These are phyloP conservation scores for Kuraishia ogatae DNA, from an alignment of 805 yeast genomes.

Conservation along the genomic window DNA sequence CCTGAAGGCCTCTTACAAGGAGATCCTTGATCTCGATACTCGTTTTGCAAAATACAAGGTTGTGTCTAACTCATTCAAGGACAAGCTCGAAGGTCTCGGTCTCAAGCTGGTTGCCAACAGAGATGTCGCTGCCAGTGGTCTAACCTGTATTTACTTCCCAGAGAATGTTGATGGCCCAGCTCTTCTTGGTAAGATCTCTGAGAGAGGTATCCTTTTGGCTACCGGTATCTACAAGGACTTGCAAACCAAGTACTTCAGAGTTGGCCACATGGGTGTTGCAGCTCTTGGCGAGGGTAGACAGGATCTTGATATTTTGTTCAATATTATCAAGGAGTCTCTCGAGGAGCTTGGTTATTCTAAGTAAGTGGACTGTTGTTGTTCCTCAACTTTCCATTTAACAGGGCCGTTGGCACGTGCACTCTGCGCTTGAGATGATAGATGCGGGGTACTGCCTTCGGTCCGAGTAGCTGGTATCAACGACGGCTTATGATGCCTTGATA, in stretches of 20 bases:
- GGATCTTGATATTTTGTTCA: constrained; percentile 43
- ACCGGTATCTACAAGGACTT: constrained; percentile 85
- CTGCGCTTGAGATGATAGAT: neutral
- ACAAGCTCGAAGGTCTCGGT: constrained; percentile 46
- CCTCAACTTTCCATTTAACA: no score
- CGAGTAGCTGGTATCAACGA: no score
- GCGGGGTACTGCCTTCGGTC: neutral
- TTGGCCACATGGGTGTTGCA: constrained; percentile 94
- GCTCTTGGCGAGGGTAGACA: constrained; percentile 46
- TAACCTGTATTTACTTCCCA: constrained; percentile 80
- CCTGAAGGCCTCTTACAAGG: constrained; percentile 64
- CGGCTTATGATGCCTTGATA: neutral
- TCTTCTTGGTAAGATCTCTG: constrained; percentile 46
- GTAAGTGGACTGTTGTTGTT: neutral
- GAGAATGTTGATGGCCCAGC: constrained; percentile 64
- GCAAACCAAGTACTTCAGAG: constrained; percentile 76
- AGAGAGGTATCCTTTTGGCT: constrained; percentile 70
- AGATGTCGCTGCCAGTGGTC: constrained; percentile 73
- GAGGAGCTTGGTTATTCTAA: constrained; percentile 25
- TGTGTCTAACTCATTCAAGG: constrained; percentile 61
- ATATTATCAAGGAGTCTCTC: constrained; percentile 35
- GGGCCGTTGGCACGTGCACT: neutral
- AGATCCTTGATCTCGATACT: constrained; percentile 53
- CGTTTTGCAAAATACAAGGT: constrained; percentile 57
- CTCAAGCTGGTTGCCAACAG: constrained; percentile 58